Conservation (phyloP, 345 rosid genomes). For the Citrus mangshanensis region DNA sequence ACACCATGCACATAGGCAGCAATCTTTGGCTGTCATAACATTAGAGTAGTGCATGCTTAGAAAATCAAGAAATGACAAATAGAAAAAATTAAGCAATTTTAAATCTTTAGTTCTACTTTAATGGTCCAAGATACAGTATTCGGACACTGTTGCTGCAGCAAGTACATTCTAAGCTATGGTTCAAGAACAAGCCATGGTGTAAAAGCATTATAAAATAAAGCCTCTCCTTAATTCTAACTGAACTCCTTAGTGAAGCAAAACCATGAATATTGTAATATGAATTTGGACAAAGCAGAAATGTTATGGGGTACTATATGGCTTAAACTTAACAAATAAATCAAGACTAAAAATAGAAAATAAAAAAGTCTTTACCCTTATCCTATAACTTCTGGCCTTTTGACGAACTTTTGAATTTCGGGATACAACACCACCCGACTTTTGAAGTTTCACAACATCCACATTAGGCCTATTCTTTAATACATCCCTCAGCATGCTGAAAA, state of each 20-base stretch:
- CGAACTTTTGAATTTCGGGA: conserved; percentile 67
- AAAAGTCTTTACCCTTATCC: conserved; percentile 56
- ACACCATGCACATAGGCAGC: not conserved
- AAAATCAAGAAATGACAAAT: not conserved
- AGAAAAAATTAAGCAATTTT: not conserved
- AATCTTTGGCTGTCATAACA: not conserved
- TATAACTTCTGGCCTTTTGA: conserved; percentile 58
- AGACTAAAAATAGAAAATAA: not conserved
- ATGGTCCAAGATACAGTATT: not conserved
- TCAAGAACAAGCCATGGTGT: not conserved
- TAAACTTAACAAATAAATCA: not conserved
- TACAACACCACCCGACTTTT: conserved; percentile 92
- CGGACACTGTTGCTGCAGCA: not conserved
- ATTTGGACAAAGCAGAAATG: not conserved
- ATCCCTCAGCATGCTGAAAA: conserved; percentile 92
- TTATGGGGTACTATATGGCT: not conserved
- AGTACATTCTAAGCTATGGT: not conserved
- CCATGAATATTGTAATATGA: not conserved
- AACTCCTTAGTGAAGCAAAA: not conserved
- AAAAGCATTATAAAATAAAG: not conserved
- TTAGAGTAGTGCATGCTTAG: not conserved
- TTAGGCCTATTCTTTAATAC: conserved; percentile 63
- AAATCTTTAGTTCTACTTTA: not conserved
- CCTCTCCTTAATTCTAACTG: not conserved
- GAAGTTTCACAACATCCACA: conserved; percentile 95